Percentiles rank a stretch among this genome's conserved stretches.
These are phyloP conservation scores for Truncatella angustata DNA, from an alignment of 2,329 filamentous ascomycete species.

Conservation along the genomic window DNA sequence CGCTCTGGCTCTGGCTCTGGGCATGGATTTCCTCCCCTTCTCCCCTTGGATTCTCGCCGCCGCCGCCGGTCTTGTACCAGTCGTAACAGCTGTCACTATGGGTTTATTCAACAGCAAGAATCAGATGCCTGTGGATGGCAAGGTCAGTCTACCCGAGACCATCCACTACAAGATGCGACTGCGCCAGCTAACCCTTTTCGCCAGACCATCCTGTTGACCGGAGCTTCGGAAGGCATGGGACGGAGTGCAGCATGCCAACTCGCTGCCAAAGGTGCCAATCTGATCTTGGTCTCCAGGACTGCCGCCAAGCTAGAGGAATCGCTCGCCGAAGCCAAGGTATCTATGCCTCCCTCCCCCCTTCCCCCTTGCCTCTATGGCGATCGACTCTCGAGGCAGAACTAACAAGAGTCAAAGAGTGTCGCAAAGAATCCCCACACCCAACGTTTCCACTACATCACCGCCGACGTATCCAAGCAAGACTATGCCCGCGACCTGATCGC, in stretches of 20 bases:
- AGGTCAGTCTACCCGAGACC: slow-evolving; percentile 49
- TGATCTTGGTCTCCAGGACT: slow-evolving; percentile 82
- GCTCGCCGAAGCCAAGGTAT: slow-evolving; percentile 44
- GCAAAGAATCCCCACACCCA: slow-evolving; percentile 67
- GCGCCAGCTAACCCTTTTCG: not conserved
- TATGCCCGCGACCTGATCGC: slow-evolving; percentile 70
- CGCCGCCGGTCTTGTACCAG: slow-evolving; percentile 29
- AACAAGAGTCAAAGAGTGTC: slow-evolving; percentile 47
- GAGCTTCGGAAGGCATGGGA: slow-evolving; percentile 91
- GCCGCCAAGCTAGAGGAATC: slow-evolving; percentile 71
- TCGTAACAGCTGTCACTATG: slow-evolving; percentile 51
- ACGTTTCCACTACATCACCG: slow-evolving; percentile 78
- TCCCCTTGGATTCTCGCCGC: slow-evolving; percentile 21
- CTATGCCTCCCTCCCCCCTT: not conserved
- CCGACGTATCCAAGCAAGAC: slow-evolving; percentile 70
- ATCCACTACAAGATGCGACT: not conserved
- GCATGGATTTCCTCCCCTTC: slow-evolving; percentile 17
- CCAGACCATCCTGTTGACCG: slow-evolving; percentile 58
- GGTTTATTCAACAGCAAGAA: slow-evolving; percentile 68
- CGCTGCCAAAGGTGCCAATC: slow-evolving; percentile 77
- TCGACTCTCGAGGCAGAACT: not conserved
- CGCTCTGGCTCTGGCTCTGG: not conserved
- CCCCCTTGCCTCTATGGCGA: not conserved
- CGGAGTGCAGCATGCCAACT: slow-evolving; percentile 71
- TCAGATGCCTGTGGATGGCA: slow-evolving; percentile 80